Evolutionary conservation across 441 rosid genomes (phyloP).

Genomic region (Manihot esculenta): DNA sequence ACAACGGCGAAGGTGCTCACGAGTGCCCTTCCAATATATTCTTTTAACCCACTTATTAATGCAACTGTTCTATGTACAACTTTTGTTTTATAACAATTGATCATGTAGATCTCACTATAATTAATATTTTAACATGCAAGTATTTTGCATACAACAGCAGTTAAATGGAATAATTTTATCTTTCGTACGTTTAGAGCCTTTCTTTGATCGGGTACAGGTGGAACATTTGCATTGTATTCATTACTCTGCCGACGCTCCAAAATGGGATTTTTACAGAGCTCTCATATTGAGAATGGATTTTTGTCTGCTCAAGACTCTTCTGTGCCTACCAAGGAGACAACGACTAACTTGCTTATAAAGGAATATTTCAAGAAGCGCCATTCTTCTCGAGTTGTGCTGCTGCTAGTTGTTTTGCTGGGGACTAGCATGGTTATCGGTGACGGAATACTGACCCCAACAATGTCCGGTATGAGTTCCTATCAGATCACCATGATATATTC

Average conservation of each 20-base stretch:
- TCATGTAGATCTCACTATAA: too few relatives aligned
- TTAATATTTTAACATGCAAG: too few relatives aligned
- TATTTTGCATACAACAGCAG: too few relatives aligned
- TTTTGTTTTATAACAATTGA: too few relatives aligned
- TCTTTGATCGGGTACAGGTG: slow-evolving; percentile 25
- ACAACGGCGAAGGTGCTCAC: slow-evolving; percentile 43
- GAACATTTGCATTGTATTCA: slow-evolving; percentile 43
- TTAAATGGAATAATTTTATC: too few relatives aligned
- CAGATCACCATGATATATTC: too few relatives aligned
- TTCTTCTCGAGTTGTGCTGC: slow-evolving; percentile 22
- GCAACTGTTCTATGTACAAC: too few relatives aligned
- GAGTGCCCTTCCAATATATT: background rate
- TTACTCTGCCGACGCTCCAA: slow-evolving; percentile 31
- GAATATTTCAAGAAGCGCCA: slow-evolving; percentile 20
- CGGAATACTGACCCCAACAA: slow-evolving; percentile 40
- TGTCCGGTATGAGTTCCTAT: slow-evolving; percentile 31
- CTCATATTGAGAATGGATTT: slow-evolving; percentile 7
- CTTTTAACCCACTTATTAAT: background rate
- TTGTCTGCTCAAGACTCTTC: slow-evolving; percentile 9
- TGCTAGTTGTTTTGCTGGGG: slow-evolving; percentile 36
- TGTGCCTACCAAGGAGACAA: slow-evolving; percentile 16
- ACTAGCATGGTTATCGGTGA: slow-evolving; percentile 44
- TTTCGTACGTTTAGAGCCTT: background rate
- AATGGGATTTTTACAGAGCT: slow-evolving; percentile 22
- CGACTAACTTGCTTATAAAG: slow-evolving; percentile 19